phyloP scores from a whole-genome alignment of 2,329 filamentous ascomycete species.

The Aspergillus sp. region DNA sequence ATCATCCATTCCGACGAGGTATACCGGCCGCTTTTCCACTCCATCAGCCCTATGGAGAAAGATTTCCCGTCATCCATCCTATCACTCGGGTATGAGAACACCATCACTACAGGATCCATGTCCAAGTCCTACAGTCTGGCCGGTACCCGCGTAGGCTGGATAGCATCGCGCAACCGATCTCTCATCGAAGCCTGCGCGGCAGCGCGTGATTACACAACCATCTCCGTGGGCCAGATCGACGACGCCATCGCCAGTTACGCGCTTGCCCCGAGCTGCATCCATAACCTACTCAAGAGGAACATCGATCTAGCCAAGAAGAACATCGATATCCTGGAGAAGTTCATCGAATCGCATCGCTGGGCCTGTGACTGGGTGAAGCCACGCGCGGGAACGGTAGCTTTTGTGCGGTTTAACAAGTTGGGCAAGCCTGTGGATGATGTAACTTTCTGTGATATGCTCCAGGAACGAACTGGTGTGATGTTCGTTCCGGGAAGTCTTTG shows the following conservation, averaged over 20 bases:
- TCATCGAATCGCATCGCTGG: conserved; percentile 58
- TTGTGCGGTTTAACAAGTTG: conserved; percentile 61
- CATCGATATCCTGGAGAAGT: conserved; percentile 57
- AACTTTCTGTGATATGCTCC: conserved; percentile 62
- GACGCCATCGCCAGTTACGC: conserved; percentile 72
- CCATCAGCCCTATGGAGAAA: conserved; percentile 47
- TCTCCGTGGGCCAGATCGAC: conserved; percentile 76
- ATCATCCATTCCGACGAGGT: conserved; percentile 72
- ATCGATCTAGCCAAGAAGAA: conserved; percentile 62
- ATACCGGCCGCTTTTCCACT: conserved; percentile 76
- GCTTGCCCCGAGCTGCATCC: conserved; percentile 58
- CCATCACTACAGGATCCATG: conserved; percentile 70
- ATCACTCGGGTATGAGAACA: conserved; percentile 63
- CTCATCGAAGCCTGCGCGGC: conserved; percentile 59
- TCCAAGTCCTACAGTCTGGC: conserved; percentile 81
- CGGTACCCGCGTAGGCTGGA: conserved; percentile 76
- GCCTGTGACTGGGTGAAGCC: conserved; percentile 67
- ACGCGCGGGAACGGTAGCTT: conserved; percentile 70
- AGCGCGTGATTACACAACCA: conserved; percentile 76
- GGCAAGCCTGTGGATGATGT: conserved; percentile 62
- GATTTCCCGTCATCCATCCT: conserved; percentile 62
- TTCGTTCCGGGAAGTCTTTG: conserved; percentile 66
- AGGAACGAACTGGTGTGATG: conserved; percentile 64
- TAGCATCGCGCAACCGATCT: conserved; percentile 57
- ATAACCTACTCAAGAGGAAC: conserved; percentile 57